A percentile compares a stretch with the other conserved stretches of the same genome.
phyloP scores from a whole-genome alignment of 2,329 filamentous ascomycete genomes.

The Ascochyta koolunga region DNA sequence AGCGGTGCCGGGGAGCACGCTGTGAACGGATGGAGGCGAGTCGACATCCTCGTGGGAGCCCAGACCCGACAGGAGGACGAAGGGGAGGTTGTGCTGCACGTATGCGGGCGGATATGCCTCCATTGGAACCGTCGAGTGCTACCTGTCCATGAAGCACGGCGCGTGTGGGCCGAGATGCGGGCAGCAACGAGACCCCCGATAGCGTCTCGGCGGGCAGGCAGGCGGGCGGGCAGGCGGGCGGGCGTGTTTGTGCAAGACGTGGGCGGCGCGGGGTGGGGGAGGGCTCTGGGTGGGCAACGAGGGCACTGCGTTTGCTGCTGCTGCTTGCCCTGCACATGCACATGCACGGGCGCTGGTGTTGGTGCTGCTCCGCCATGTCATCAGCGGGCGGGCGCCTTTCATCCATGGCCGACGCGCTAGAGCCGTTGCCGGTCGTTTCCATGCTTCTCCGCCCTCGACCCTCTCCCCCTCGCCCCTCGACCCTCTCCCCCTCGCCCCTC shows the following conservation, averaged over 20 bases:
- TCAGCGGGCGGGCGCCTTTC: constrained; percentile 8
- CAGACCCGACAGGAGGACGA: constrained; percentile 82
- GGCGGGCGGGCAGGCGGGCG: not conserved
- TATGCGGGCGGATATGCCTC: constrained; percentile 81
- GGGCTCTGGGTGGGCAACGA: not conserved
- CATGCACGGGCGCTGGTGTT: not conserved
- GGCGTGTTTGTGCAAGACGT: not conserved
- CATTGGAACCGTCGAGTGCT: constrained; percentile 58
- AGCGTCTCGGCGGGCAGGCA: not conserved
- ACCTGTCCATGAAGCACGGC: constrained; percentile 36
- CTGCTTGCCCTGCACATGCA: constrained; percentile 12
- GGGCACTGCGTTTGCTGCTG: constrained; percentile 5
- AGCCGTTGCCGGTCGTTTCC: constrained; percentile 10
- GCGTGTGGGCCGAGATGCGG: constrained; percentile 16
- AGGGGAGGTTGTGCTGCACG: constrained; percentile 83
- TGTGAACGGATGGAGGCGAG: constrained; percentile 54
- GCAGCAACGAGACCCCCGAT: constrained; percentile 4
- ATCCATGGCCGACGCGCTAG: constrained; percentile 15
- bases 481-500: constrained; percentile 2
- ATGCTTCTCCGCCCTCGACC: constrained; percentile 10
- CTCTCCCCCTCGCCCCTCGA: not conserved
- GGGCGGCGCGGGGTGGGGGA: too few species aligned
- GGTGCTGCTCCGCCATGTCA: constrained; percentile 8
- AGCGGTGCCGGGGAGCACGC: constrained; percentile 50
- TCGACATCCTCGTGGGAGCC: constrained; percentile 39